Percentiles rank a stretch among this genome's conserved stretches.
phyloP scores from a whole-genome alignment of 129 eudicot species.

The Flaveria linearis region DNA sequence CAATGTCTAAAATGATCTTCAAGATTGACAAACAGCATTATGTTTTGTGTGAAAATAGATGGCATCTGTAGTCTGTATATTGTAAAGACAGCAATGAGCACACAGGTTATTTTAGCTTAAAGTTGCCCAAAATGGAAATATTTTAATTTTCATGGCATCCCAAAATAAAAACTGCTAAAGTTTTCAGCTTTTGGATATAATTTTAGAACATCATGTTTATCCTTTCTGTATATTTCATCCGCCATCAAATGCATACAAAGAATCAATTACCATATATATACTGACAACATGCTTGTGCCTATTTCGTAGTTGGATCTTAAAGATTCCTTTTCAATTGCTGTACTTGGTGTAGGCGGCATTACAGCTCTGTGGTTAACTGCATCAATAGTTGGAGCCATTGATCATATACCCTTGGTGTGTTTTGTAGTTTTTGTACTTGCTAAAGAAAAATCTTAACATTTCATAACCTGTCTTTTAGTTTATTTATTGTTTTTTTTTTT shows the following conservation, averaged over 20 bases:
- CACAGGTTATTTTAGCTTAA: background rate
- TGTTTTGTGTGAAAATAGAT: background rate
- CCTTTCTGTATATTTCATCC: no score
- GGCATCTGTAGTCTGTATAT: background rate
- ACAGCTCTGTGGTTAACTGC: slow-evolving; percentile 59
- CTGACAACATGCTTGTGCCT: slow-evolving; percentile 16
- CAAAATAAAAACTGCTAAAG: no score
- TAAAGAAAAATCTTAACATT: background rate
- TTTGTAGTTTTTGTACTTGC: slow-evolving; percentile 16
- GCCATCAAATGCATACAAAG: no score
- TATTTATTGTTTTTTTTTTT: background rate
- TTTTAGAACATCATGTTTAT: background rate
- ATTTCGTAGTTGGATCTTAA: slow-evolving; percentile 55
- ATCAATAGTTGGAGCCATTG: slow-evolving; percentile 75
- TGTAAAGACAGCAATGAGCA: background rate
- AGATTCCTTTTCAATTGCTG: slow-evolving; percentile 49
- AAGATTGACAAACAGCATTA: background rate
- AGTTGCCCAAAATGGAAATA: background rate
- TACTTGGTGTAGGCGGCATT: slow-evolving; percentile 59
- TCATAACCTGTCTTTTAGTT: slow-evolving; percentile 15
- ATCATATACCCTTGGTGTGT: slow-evolving; percentile 74
- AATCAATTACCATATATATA: background rate
- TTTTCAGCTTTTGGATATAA: background rate
- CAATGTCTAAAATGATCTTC: background rate
- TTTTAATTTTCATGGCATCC: background rate